Evolutionary conservation across 163 green algal genomes (phyloP), one percentile per base, ranked within the genome.

Genomic region (Chlamydomonas reinhardtii): DNA sequence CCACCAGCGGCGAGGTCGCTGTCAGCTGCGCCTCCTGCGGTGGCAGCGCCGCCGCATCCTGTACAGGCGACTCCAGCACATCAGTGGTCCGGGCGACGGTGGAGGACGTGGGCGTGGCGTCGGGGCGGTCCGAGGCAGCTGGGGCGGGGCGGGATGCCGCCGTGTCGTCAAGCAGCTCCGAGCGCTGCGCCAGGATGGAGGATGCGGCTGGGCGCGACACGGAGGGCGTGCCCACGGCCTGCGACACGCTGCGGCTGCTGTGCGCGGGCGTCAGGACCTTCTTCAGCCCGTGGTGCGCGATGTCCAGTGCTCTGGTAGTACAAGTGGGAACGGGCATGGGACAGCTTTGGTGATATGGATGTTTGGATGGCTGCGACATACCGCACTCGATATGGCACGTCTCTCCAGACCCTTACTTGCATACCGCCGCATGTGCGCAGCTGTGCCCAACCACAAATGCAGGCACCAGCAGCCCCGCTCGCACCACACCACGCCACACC

Each of bases 261-360:
- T 37, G 25, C 27, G 64, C 69, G 62, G 77, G 77, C 39, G 77
- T 84, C n/a, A 84, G 65, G 43, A 84, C 77, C 24, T 56, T 69
- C 62, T 32, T 24, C 2, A 85, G 68, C 24, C 78, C 78, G 52
- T 72, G 68, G 24, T 85, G 68, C 12, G 78, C 78, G n/a, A 85
- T 72, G 32, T 77, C 68, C 32, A 85, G 78, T 2, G 78, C 78
- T 4, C 73, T 56, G 48, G 48, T 2, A 19, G 43, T n/a, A n/a
- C n/a, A 48, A 8, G 39, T 5, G 39, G 39, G 39, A 8, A n/a
- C n/a, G n/a, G n/a, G n/a, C n/a, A n/a, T n/a, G n/a, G n/a, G n/a
- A n/a, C n/a, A n/a, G n/a, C n/a, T n/a, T n/a, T n/a, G n/a, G n/a
- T n/a, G n/a, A n/a, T n/a, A n/a, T n/a, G n/a, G n/a, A n/a, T n/a